Conservation (phyloP, 2,329 filamentous ascomycete genomes). For the Fusarium sp. region DNA sequence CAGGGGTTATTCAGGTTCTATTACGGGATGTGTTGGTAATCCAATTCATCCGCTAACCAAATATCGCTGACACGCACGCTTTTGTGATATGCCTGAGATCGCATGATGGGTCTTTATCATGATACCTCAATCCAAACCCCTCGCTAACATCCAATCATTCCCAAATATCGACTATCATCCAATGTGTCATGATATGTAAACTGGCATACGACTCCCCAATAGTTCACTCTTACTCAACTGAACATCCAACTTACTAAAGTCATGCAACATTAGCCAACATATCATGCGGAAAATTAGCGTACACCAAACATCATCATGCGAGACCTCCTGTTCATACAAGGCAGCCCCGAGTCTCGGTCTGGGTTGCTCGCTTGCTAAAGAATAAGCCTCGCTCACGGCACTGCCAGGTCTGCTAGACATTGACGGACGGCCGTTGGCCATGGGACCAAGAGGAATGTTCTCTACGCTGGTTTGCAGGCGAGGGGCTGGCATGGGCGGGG, state of each 20-base stretch:
- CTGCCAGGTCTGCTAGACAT: constrained; percentile 27
- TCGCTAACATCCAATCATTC: background rate
- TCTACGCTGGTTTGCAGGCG: constrained; percentile 22
- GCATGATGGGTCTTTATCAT: constrained; percentile 15
- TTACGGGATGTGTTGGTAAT: background rate
- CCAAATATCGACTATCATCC: background rate
- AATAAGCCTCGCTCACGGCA: constrained; percentile 27
- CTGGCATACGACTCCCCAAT: constrained; percentile 66
- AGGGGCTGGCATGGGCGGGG: constrained; percentile 20
- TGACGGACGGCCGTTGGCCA: constrained; percentile 17
- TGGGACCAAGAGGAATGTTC: constrained; percentile 19
- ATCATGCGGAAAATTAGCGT: constrained; percentile 68
- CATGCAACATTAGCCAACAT: constrained; percentile 69
- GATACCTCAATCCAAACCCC: constrained; percentile 21
- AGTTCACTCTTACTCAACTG: constrained; percentile 67
- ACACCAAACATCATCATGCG: constrained; percentile 64
- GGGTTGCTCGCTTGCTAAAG: constrained; percentile 15
- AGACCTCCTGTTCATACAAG: constrained; percentile 44
- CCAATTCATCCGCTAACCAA: background rate
- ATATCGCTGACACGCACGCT: background rate
- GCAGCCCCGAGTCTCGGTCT: constrained; percentile 13
- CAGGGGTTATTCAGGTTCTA: background rate
- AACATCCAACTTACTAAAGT: constrained; percentile 67
- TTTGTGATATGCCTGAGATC: constrained; percentile 1
- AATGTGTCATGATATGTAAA: constrained; percentile 60